Evolutionary conservation across 352 stramenopile genomes (phyloP).

Genomic region (Pythium brassicae): DNA sequence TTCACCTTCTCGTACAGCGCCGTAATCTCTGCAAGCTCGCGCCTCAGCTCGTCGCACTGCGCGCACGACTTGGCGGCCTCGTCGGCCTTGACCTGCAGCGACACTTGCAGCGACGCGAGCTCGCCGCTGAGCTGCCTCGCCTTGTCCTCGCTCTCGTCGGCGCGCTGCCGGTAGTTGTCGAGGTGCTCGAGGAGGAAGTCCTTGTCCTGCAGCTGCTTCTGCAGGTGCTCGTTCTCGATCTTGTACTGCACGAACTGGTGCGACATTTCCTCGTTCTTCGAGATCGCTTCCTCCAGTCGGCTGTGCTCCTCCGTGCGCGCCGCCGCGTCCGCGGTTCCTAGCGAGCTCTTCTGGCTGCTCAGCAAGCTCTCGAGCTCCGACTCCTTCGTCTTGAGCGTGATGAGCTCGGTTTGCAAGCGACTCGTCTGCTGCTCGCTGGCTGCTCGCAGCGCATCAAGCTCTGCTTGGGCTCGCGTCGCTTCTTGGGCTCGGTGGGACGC

Average conservation of each 20-base stretch:
- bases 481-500: constrained; percentile 25
- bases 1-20: constrained; percentile 61
- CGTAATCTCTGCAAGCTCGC: constrained; percentile 44
- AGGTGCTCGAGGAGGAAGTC: constrained; percentile 65
- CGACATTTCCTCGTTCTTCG: constrained; percentile 32
- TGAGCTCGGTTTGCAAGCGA: constrained; percentile 33
- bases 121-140: constrained; percentile 25
- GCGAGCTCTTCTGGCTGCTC: constrained; percentile 10
- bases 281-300: constrained; percentile 25
- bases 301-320: constrained; percentile 26
- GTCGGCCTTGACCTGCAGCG: constrained; percentile 31
- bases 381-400: constrained; percentile 27
- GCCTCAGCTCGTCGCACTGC: constrained; percentile 37
- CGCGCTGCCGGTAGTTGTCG: constrained; percentile 34
- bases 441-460: constrained; percentile 36
- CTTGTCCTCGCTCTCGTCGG: constrained; percentile 47
- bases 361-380: constrained; percentile 28
- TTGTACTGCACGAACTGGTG: constrained; percentile 64
- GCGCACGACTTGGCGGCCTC: constrained; percentile 29
- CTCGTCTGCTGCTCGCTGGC: constrained; percentile 32
- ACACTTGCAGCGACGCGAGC: constrained; percentile 21
- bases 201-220: constrained; percentile 62
- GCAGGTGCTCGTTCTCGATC: constrained; percentile 67
- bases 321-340: constrained; percentile 14
- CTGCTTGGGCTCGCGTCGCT: constrained; percentile 14